These are phyloP conservation scores for Triangularia verruculosa DNA, from an alignment of 2,329 filamentous ascomycete species.

Conservation along the genomic window DNA sequence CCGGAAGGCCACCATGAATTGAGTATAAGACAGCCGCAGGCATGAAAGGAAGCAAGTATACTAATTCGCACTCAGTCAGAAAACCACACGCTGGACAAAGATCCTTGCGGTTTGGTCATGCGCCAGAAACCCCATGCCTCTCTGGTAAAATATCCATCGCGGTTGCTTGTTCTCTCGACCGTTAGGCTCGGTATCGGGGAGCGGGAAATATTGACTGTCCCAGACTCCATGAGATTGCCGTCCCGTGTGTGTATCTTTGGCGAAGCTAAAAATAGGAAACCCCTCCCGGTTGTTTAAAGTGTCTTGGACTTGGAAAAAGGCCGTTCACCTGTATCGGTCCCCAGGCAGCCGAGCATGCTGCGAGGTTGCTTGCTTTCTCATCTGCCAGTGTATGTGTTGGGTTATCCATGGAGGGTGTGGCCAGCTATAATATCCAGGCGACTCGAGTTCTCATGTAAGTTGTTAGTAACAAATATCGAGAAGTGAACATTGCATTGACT, in stretches of 20 bases:
- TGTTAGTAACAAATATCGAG: not conserved
- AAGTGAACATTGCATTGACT: not conserved
- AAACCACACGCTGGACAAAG: too few species aligned
- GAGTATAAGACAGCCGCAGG: too few species aligned
- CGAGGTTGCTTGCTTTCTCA: not conserved
- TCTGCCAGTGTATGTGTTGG: not conserved
- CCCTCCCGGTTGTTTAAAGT: not conserved
- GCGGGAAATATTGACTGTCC: not conserved
- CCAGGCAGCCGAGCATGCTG: not conserved
- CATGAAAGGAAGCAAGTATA: too few species aligned
- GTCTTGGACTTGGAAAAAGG: not conserved
- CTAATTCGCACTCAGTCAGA: too few species aligned
- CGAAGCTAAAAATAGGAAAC: conserved; percentile 5
- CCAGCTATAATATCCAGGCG: not conserved
- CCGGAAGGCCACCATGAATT: too few species aligned
- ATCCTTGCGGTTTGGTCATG: too few species aligned
- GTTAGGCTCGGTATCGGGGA: not conserved
- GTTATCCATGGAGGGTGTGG: not conserved
- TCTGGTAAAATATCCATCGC: not conserved
- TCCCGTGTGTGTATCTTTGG: not conserved
- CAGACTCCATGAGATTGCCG: not conserved
- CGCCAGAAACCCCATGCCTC: not conserved
- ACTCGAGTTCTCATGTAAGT: not conserved
- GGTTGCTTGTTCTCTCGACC: not conserved
- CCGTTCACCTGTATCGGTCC: not conserved